These are phyloP conservation scores for Hymenoscyphus linearis DNA, from an alignment of 2,329 filamentous ascomycete genomes.

Conservation along the genomic window DNA sequence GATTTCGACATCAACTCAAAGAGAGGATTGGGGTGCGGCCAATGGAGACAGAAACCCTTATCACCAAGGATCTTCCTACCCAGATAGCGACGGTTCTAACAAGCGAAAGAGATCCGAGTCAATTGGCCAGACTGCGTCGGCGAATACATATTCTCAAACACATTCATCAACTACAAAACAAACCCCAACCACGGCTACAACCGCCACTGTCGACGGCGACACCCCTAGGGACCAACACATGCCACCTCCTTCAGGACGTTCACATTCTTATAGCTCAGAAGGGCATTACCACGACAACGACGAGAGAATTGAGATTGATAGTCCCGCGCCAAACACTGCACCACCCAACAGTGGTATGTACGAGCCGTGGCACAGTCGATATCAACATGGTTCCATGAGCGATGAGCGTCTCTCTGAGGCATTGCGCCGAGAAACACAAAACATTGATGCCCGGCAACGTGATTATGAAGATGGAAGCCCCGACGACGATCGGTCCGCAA, in stretches of 20 bases:
- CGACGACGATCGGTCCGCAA: conserved; percentile 33
- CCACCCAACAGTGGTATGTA: background rate
- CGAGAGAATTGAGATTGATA: too few relatives aligned
- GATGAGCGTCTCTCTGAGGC: conserved; percentile 47
- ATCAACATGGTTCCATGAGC: conserved; percentile 40
- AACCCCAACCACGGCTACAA: conserved; percentile 27
- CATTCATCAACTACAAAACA: conserved; percentile 32
- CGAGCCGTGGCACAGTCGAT: conserved; percentile 26
- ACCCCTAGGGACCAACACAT: conserved; percentile 39
- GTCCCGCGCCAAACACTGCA: background rate
- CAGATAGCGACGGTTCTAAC: conserved; percentile 40
- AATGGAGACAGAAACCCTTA: conserved; percentile 24
- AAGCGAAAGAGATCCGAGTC: conserved; percentile 70
- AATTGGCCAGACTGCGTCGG: conserved; percentile 39
- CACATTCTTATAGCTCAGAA: conserved; percentile 22
- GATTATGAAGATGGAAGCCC: conserved; percentile 33
- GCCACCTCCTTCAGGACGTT: conserved; percentile 41
- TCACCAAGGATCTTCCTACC: conserved; percentile 21
- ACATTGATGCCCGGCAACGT: conserved; percentile 32
- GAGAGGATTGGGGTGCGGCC: conserved; percentile 28
- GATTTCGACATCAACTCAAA: conserved; percentile 26
- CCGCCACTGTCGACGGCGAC: conserved; percentile 29
- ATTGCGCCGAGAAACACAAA: conserved; percentile 44
- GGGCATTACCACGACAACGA: conserved; percentile 18
- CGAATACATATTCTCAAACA: conserved; percentile 32